Evolutionary conservation across 306 rosid genomes (phyloP).

Genomic region (Mucuna pruriens): DNA sequence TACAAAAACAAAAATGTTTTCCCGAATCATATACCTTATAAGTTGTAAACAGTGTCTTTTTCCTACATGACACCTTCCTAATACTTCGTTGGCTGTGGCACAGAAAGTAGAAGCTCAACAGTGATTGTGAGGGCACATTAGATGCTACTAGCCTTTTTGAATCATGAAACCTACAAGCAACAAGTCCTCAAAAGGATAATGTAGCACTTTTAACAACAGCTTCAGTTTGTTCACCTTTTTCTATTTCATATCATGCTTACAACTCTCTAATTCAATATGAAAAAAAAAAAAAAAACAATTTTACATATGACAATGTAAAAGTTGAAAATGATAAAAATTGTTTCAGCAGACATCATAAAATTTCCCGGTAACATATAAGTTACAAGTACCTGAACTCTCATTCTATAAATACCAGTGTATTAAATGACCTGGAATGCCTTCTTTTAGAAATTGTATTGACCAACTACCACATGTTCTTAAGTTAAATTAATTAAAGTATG

Average conservation of each 20-base stretch:
- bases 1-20: background rate
- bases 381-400: constrained; percentile 21
- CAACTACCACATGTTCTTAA: background rate
- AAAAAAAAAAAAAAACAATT: background rate
- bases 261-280: background rate
- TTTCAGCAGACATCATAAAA: constrained; percentile 1
- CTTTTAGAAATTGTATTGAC: constrained; percentile 11
- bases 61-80: background rate
- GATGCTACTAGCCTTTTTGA: background rate
- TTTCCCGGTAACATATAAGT: constrained; percentile 1
- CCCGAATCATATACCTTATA: background rate
- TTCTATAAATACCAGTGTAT: constrained; percentile 6
- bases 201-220: background rate
- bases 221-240: background rate
- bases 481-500: constrained; percentile 56
- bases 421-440: constrained; percentile 29
- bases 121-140: background rate
- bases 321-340: background rate
- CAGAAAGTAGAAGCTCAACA: background rate
- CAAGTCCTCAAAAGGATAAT: background rate
- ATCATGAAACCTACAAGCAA: background rate
- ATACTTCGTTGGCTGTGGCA: background rate
- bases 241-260: constrained; percentile 24
- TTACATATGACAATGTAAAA: background rate
- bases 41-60: background rate